Evolutionary conservation across 139 green algal genomes (phyloP).

Genomic region (Chlamydomonas sphaeroides): DNA sequence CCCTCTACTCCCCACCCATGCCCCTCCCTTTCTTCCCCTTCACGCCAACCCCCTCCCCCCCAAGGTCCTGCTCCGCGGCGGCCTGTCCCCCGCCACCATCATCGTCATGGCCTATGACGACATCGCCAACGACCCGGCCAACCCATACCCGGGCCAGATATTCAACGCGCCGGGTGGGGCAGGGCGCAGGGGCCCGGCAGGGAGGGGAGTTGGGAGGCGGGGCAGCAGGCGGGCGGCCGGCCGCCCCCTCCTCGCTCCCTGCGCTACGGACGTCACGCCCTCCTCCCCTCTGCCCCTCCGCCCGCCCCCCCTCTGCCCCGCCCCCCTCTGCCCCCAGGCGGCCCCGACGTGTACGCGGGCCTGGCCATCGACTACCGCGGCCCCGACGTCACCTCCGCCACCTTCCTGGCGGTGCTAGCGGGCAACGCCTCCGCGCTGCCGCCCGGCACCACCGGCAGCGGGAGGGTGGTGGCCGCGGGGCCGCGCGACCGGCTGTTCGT

Average conservation of each 20-base stretch:
- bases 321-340: constrained; percentile 50
- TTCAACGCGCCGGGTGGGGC: constrained; percentile 87
- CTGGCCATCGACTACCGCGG: constrained; percentile 89
- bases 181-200: too few species aligned
- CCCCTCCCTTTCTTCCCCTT: neutral
- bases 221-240: neutral
- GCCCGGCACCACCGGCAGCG: constrained; percentile 43
- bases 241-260: too few species aligned
- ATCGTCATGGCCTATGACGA: constrained; percentile 93
- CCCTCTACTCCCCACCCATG: constrained; percentile 20
- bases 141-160: constrained; percentile 86
- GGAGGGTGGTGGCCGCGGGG: constrained; percentile 66
- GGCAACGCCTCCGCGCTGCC: constrained; percentile 68
- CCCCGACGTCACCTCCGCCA: constrained; percentile 80
- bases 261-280: too few species aligned
- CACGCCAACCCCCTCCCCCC: neutral
- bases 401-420: constrained; percentile 86
- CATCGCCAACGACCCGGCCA: constrained; percentile 78
- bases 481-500: constrained; percentile 86
- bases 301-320: neutral
- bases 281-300: too few species aligned
- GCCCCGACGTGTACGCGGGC: constrained; percentile 87
- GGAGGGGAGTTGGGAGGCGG: neutral
- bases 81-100: constrained; percentile 73
- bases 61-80: constrained; percentile 52